Evolutionary conservation across 2,329 filamentous ascomycete species (phyloP), one percentile per base, ranked within the genome.

Genomic region (Aureobasidium lini): DNA sequence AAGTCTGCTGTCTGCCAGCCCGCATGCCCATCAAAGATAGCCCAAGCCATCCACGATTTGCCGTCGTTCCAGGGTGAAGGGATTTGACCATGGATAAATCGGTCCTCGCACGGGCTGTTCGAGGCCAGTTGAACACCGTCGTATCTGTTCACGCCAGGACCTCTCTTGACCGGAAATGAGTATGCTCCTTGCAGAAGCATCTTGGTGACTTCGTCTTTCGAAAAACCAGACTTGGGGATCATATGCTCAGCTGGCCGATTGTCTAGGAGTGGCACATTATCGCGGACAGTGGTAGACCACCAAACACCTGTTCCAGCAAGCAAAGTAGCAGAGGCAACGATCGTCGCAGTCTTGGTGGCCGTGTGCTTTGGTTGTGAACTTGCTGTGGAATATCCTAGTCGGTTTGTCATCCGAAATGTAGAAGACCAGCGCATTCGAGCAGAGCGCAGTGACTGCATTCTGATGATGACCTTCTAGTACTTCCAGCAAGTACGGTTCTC

Each of bases 21-120:
- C 43, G 69, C 70, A 65, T 77, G 75, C 1, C 75, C 75, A 56
- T 77, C 75, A 40, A 75, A 76, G 31, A 76, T 68, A 8, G 63
- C 71, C 72, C 73, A 76, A 9, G 64, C 62, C 64, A 68, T 66
- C 69, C 70, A 72, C 3, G 42, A 23, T 8, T 34, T 36, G 18
- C 32, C 42, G 6, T 48, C 28, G 8, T 49, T 36, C 11, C 23
- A 10, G 1, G 57, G 46, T 23, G 36, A 28, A n/a, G 37, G 15
- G 6, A 60, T 8, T 10, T 39, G 36, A n/a, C 53, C 58, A 39
- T 54, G 48, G 1, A 34, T 16, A 28, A 53, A 47, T 9, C 29
- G 13, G 31, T 62, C 61, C 44, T 62, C 61, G 36, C 59, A 60
- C 1, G 49, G 42, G 16, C 37, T 40, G 36, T 62, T 62, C 9